These are phyloP conservation scores for Hygrophila difformis DNA, from an alignment of 257 asterid genomes.

Conservation along the genomic window DNA sequence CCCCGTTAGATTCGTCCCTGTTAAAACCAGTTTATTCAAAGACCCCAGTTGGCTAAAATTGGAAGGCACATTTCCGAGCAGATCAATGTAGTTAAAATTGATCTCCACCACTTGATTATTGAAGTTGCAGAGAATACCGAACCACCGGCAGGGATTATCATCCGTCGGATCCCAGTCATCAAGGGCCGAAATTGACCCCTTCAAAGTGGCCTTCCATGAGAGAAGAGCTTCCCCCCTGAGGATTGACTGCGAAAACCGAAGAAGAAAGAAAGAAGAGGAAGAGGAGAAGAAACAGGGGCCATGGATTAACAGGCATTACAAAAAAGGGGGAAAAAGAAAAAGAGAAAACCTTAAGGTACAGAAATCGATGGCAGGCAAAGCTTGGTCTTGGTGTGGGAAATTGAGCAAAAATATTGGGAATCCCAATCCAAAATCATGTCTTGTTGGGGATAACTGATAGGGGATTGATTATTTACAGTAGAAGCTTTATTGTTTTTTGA, in stretches of 20 bases:
- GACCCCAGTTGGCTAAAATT: conserved; percentile 38
- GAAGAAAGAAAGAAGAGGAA: conserved; percentile 10
- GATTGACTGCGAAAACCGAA: conserved; percentile 27
- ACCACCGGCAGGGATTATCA: conserved; percentile 33
- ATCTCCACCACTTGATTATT: conserved; percentile 39
- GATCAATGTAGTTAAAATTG: conserved; percentile 44
- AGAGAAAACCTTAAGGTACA: conserved; percentile 23
- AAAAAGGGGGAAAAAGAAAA: conserved; percentile 10
- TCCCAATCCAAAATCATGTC: conserved; percentile 30
- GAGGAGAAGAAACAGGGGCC: conserved; percentile 23
- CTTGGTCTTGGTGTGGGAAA: conserved; percentile 43
- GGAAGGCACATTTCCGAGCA: conserved; percentile 40
- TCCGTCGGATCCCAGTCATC: conserved; percentile 45
- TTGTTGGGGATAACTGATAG: conserved; percentile 34
- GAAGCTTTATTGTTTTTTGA: too few species aligned
- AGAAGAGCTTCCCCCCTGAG: conserved; percentile 56
- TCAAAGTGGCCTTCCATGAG: conserved; percentile 44
- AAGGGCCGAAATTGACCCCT: conserved; percentile 38
- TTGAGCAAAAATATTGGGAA: conserved; percentile 24
- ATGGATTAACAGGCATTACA: conserved; percentile 33
- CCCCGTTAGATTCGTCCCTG: conserved; percentile 58
- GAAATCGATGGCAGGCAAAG: conserved; percentile 29
- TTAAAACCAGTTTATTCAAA: conserved; percentile 34
- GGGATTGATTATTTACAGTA: too few species aligned
- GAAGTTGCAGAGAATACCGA: conserved; percentile 42